Evolutionary conservation across 148 eudicot species (phyloP), one percentile per base, ranked within the genome.

Genomic region (Rhododendron mucronatum): DNA sequence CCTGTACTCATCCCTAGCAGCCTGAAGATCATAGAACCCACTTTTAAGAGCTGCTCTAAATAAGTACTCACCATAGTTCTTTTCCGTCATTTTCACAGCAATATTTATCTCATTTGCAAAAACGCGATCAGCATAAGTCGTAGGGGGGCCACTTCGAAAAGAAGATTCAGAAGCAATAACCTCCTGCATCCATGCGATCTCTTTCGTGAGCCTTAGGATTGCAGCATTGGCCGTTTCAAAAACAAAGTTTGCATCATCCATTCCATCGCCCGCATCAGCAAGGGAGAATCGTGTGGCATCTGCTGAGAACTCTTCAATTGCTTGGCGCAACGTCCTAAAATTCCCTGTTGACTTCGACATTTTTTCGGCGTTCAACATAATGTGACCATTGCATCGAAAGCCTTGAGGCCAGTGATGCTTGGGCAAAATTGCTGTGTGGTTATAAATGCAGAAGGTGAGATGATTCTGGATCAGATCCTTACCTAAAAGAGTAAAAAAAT

Each of bases 321-420:
- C 96, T 86, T 96, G 88, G 0, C 92, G 90, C 33, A 95, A 86
- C 21, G 99, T 96, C 86, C 93, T 88, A 90, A 95, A 96, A 82
- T 96, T 96, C 21, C 99, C 99, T 0, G 98, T 96, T 37, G 99
- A 96, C 88, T 96, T 96, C 74, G 99, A 96, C 99, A 96, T 96
- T 87, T 96, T 96, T 91, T 96, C 99, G 5, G 98, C 89, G 51
- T 96, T 96, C 48, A 96, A 82, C 93, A 96, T 90, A 80, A 96
- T 93, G 86, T 95, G 99, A 3, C 99, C 99, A 77, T 96, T 96
- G 89, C 98, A 96, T 88, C 99, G 91, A 90, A 94, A 96, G 2
- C 99, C 99, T 65, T 84, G 87, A 78, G 99, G 99, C 99, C 99
- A 96, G 81, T 95, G 97, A 37, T 91, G 90, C 85, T 89, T 89